These are phyloP conservation scores for Macrocybe gigantea DNA, from an alignment of 768 basidiomycete species.

Conservation along the genomic window DNA sequence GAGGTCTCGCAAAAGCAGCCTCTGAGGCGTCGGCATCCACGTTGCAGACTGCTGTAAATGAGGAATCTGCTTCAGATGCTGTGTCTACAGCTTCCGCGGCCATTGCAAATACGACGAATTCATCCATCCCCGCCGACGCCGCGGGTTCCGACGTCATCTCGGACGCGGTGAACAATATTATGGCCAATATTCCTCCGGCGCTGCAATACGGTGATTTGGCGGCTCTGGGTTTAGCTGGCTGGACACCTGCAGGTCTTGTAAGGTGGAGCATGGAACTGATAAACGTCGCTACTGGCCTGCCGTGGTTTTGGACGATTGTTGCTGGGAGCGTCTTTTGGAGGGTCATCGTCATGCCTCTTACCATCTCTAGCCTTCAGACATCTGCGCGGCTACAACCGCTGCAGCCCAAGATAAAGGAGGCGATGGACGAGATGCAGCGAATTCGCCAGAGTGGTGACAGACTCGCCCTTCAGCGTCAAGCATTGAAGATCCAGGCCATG, in stretches of 20 bases:
- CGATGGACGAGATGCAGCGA: conserved; percentile 39
- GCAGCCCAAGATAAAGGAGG: conserved; percentile 42
- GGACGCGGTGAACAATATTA: conserved; percentile 17
- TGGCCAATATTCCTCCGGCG: conserved; percentile 31
- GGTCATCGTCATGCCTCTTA: conserved; percentile 51
- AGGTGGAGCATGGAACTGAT: conserved; percentile 61
- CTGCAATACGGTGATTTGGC: conserved; percentile 71
- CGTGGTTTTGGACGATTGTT: conserved; percentile 84
- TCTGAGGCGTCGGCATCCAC: too few relatives aligned
- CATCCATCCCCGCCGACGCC: neutral
- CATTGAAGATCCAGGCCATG: conserved; percentile 46
- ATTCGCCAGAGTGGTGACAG: conserved; percentile 28
- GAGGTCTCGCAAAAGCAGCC: too few relatives aligned
- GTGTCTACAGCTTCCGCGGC: conserved; percentile 1
- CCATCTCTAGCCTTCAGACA: conserved; percentile 50
- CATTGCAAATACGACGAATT: neutral
- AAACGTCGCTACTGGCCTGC: conserved; percentile 63
- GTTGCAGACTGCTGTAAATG: too few relatives aligned
- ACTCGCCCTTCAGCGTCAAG: conserved; percentile 47
- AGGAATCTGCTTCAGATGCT: neutral
- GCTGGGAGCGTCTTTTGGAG: conserved; percentile 59
- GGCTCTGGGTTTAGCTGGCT: conserved; percentile 55
- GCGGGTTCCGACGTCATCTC: conserved; percentile 1
- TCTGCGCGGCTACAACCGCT: conserved; percentile 55
- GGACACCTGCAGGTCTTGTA: conserved; percentile 61